Evolutionary conservation across 805 yeast genomes (phyloP), one percentile per base, ranked within the genome.

Genomic region (Wilhelminamyces savonicus): DNA sequence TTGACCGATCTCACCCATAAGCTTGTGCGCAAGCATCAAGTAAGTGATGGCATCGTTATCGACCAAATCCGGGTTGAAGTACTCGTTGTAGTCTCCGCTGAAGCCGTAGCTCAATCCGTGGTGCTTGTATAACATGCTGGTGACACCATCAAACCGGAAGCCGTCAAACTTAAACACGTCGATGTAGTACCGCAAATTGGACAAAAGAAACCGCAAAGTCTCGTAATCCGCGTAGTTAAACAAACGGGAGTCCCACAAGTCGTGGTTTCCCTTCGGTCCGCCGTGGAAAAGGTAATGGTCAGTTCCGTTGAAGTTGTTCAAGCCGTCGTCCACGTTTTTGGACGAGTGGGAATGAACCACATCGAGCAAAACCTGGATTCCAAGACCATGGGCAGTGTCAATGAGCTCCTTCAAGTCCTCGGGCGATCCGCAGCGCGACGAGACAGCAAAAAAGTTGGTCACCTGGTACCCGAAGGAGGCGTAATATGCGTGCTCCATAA

Each of bases 391-490:
- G 4, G 97, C 97, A 4, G 83, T 76, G 56, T 92, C 98, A 27
- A 90, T 74, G 42, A 90, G 74, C 54, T 83, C 87, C 56, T 84
- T 88, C 48, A 90, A 68, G 29, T 92, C 97, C 44, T 92, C 97
- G 2, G 98, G 97, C 0, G 96, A 76, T 17, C 98, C 98, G 46
- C 69, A 92, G 39, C 98, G 71, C 6, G 97, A 88, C 30, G 92
- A 78, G 15, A 74, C 69, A 2, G 97, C 97, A 54, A 83, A 90
- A 53, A 90, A 92, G 36, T 81, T 83, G 14, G 97, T 88, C 16
- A 90, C 78, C 56, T 90, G 98, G 54, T 90, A 90, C n/a, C 98
- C 98, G 54, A 90, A 90, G 2, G 95, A 85, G 1, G 97, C 98
- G 54, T 90, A 90, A 54, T 90, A 90, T 2, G 98, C 97, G 54